phyloP scores from a whole-genome alignment of 345 rosid genomes.

The Aurinia saxatilis region DNA sequence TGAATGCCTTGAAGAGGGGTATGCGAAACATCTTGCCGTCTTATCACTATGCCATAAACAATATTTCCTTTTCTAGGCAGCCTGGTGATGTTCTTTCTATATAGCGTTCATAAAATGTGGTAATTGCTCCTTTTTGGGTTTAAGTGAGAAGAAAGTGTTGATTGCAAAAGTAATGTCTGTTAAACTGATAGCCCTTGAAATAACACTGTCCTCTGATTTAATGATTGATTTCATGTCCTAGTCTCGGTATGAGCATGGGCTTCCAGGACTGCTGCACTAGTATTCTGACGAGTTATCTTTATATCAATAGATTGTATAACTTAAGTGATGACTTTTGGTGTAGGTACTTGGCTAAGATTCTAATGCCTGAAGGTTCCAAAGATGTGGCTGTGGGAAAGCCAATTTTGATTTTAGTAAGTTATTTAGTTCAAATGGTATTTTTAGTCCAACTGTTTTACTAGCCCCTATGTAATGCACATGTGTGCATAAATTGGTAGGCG shows the following conservation, averaged over 20 bases:
- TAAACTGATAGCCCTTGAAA: not conserved
- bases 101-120: conserved; percentile 10
- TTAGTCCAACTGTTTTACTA: conserved; percentile 4
- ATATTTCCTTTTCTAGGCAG: not conserved
- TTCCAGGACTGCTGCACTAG: not conserved
- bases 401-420: conserved; percentile 33
- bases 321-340: conserved; percentile 9
- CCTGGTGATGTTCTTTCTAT: conserved; percentile 2
- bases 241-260: conserved; percentile 7
- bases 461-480: conserved; percentile 1
- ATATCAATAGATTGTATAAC: conserved; percentile 2
- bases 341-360: conserved; percentile 38
- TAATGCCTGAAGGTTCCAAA: conserved; percentile 35
- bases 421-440: conserved; percentile 1
- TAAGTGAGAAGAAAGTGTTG: conserved; percentile 10
- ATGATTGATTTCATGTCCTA: not conserved
- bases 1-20: conserved; percentile 97
- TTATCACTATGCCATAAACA: conserved; percentile 1
- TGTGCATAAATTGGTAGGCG: not conserved
- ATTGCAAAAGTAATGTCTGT: conserved; percentile 4
- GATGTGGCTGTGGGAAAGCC: conserved; percentile 40
- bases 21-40: conserved; percentile 13
- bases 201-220: not conserved
- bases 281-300: not conserved
- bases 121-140: not conserved